These are phyloP conservation scores for Fusarium irregulare DNA, from an alignment of 2,329 filamentous ascomycete genomes.

Conservation along the genomic window DNA sequence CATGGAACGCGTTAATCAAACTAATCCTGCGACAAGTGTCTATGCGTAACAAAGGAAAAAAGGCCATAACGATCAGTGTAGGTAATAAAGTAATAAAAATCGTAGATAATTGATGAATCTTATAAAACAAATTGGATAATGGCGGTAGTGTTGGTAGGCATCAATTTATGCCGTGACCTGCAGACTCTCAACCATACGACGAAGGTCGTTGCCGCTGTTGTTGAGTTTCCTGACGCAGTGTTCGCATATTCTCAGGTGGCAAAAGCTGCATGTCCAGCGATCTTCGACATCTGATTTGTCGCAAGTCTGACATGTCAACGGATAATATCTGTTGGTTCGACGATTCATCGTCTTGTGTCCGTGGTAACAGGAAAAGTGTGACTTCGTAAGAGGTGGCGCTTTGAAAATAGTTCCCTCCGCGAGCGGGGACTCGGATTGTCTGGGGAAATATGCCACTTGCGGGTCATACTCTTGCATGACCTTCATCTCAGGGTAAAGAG, in stretches of 20 bases:
- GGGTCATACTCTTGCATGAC: constrained; percentile 50
- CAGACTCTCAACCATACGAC: constrained; percentile 53
- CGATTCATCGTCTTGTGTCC: constrained; percentile 61
- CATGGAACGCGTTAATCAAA: constrained; percentile 36
- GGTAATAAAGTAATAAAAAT: background rate
- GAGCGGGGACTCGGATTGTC: constrained; percentile 44
- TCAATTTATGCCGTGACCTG: constrained; percentile 6
- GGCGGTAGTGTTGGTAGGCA: background rate
- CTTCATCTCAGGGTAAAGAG: constrained; percentile 57
- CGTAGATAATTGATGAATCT: background rate
- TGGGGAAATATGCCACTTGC: constrained; percentile 54
- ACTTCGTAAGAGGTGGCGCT: constrained; percentile 57
- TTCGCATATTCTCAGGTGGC: constrained; percentile 64
- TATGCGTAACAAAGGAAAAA: constrained; percentile 39
- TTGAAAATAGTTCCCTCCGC: constrained; percentile 54
- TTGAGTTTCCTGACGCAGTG: constrained; percentile 58
- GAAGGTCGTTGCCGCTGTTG: constrained; percentile 57
- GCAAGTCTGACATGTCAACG: constrained; percentile 66
- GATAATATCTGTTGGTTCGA: constrained; percentile 61
- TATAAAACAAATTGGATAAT: background rate
- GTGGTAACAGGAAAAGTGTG: constrained; percentile 60
- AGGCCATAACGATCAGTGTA: constrained; percentile 1
- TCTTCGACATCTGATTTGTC: constrained; percentile 57
- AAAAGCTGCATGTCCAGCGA: constrained; percentile 62
- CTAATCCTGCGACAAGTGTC: constrained; percentile 15